Percentiles rank a stretch among this genome's conserved stretches.
Conservation (phyloP, 495 filamentous ascomycete species). For the Penicillium mononematosum region DNA sequence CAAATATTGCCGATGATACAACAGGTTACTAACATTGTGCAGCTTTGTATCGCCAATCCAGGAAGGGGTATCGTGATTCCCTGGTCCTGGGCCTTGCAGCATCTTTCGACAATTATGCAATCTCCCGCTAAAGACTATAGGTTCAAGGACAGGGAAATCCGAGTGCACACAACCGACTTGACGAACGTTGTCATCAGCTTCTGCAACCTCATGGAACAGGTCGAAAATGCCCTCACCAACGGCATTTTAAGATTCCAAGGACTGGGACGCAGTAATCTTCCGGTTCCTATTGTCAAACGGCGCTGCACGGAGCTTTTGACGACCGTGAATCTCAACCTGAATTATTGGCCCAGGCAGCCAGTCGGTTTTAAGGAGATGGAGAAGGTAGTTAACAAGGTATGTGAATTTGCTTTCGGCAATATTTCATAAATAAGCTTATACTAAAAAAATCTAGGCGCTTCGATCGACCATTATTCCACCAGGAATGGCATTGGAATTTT, state of each 20-base stretch:
- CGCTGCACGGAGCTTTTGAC: conserved; percentile 15
- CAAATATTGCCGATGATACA: not conserved
- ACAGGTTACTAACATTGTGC: conserved; percentile 1
- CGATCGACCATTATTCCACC: not conserved
- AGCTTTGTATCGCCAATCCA: conserved; percentile 15
- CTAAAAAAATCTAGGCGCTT: not conserved
- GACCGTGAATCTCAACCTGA: conserved; percentile 14
- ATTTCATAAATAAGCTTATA: not conserved
- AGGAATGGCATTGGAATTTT: not conserved
- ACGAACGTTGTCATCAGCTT: not conserved
- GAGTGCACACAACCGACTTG: not conserved
- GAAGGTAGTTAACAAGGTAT: conserved; percentile 3
- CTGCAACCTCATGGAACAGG: conserved; percentile 1
- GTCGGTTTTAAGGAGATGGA: not conserved
- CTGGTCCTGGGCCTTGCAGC: conserved; percentile 14
- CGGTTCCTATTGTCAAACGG: not conserved
- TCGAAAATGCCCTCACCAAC: not conserved
- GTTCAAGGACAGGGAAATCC: not conserved
- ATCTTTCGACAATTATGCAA: conserved; percentile 12
- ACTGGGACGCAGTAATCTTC: not conserved
- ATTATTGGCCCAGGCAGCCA: conserved; percentile 6
- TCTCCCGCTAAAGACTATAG: not conserved
- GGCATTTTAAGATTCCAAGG: conserved; percentile 1
- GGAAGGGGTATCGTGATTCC: conserved; percentile 11
- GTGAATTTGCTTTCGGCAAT: not conserved